Conservation (phyloP, 306 rosid species). For the Oxytropis ochrocephala region DNA sequence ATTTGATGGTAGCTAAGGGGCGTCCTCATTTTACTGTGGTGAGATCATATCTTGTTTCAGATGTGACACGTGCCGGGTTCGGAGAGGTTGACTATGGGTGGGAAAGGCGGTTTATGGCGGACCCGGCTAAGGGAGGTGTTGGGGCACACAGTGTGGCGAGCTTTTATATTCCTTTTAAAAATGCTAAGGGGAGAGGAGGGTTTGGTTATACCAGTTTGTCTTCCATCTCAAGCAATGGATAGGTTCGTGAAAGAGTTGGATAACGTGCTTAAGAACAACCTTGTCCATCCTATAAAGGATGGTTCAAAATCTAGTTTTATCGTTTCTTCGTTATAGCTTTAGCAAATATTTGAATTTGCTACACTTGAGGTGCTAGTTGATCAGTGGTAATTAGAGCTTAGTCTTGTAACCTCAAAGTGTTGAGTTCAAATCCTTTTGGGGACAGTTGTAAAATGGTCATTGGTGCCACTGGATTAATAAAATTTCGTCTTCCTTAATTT, state of each 20-base stretch:
- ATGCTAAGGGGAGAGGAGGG: conserved; percentile 12
- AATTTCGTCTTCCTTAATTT: too few relatives aligned
- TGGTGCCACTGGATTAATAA: too few relatives aligned
- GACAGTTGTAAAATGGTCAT: too few relatives aligned
- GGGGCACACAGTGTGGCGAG: not conserved
- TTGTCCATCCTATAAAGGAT: not conserved
- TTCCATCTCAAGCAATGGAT: not conserved
- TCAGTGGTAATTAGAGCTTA: too few relatives aligned
- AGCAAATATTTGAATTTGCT: not conserved
- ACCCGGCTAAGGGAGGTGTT: not conserved
- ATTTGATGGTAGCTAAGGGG: conserved; percentile 38
- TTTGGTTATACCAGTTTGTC: not conserved
- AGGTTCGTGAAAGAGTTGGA: conserved; percentile 2
- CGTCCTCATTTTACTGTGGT: conserved; percentile 44
- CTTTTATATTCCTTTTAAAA: not conserved
- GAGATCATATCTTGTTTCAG: conserved; percentile 39
- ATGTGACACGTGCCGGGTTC: conserved; percentile 44
- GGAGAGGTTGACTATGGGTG: conserved; percentile 52
- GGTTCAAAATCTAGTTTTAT: too few relatives aligned
- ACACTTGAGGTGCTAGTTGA: too few relatives aligned
- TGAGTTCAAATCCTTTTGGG: too few relatives aligned
- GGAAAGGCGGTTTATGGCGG: not conserved
- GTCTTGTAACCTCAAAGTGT: too few relatives aligned
- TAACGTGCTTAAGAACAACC: not conserved
- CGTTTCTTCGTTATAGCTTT: too few relatives aligned